phyloP scores from a whole-genome alignment of 768 basidiomycete genomes.

The Leccinum uliginosum region DNA sequence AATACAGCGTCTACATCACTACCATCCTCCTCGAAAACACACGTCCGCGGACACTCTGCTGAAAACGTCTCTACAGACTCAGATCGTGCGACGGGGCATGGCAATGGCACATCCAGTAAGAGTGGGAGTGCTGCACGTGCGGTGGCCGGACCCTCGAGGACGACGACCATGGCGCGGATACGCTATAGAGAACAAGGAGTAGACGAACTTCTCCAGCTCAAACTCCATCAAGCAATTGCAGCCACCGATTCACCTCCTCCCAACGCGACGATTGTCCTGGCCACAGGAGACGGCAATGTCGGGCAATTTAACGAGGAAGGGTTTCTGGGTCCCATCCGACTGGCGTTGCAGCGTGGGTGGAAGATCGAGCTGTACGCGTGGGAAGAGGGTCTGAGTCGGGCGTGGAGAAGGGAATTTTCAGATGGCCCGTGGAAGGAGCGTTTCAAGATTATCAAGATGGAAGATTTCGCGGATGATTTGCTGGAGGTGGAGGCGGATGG shows the following conservation, averaged over 20 bases:
- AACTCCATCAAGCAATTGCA: constrained; percentile 82
- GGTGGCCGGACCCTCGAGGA: constrained; percentile 14
- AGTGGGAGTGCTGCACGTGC: constrained; percentile 10
- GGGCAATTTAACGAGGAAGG: constrained; percentile 93
- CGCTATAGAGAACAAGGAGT: constrained; percentile 90
- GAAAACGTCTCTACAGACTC: constrained; percentile 27
- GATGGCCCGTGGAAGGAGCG: constrained; percentile 36
- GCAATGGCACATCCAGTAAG: background rate
- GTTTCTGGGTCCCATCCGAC: constrained; percentile 82
- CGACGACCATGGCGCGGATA: constrained; percentile 35
- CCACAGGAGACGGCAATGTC: constrained; percentile 90
- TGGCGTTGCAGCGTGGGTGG: constrained; percentile 88
- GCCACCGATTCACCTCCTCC: constrained; percentile 59
- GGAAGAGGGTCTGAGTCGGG: constrained; percentile 75
- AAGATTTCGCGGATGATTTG: constrained; percentile 59
- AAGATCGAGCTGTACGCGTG: constrained; percentile 93
- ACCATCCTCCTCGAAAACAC: constrained; percentile 5
- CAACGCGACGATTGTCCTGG: constrained; percentile 80
- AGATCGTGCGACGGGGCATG: constrained; percentile 12
- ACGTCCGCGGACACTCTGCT: constrained; percentile 14
- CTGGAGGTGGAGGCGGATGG: constrained; percentile 38
- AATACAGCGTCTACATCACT: background rate
- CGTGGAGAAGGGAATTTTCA: constrained; percentile 75
- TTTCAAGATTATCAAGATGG: constrained; percentile 60
- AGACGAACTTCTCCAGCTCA: constrained; percentile 90